These are phyloP conservation scores for Lecanicillium sp. DNA, from an alignment of 2,329 filamentous ascomycete genomes.

Conservation along the genomic window DNA sequence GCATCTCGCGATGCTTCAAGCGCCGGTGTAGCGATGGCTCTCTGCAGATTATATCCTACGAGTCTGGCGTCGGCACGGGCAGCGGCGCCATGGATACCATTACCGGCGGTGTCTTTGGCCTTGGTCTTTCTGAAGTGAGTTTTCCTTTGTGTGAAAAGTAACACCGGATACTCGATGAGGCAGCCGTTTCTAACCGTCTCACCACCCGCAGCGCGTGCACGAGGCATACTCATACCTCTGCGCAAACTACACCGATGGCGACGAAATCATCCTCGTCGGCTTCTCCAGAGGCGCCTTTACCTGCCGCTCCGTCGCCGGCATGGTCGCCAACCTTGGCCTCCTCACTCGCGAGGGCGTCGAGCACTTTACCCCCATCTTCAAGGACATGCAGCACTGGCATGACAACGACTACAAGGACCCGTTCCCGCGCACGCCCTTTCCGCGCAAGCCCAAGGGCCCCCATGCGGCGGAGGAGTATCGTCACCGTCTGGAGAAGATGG, in stretches of 20 bases:
- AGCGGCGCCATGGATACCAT: conserved; percentile 40
- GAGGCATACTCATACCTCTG: conserved; percentile 57
- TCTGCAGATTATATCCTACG: conserved; percentile 53
- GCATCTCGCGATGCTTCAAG: conserved; percentile 50
- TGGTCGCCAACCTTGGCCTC: conserved; percentile 43
- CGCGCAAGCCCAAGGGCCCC: conserved; percentile 39
- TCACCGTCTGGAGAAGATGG: conserved; percentile 33
- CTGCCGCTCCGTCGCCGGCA: conserved; percentile 46
- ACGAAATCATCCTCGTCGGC: conserved; percentile 48
- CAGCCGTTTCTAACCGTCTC: too few species aligned
- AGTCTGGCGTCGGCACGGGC: conserved; percentile 52
- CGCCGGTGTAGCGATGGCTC: conserved; percentile 41
- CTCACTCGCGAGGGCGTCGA: conserved; percentile 46
- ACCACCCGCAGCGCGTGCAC: conserved; percentile 37
- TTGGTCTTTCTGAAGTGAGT: conserved; percentile 43
- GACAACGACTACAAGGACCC: conserved; percentile 35
- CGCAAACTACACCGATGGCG: conserved; percentile 51
- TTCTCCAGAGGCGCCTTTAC: conserved; percentile 54
- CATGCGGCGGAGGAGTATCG: conserved; percentile 35
- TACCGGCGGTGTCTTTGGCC: conserved; percentile 47
- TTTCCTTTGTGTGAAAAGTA: background rate
- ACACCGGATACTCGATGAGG: background rate
- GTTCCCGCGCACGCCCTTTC: conserved; percentile 39
- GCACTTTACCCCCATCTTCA: conserved; percentile 47
- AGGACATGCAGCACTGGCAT: conserved; percentile 48